Evolutionary conservation across 164 flowering plant genomes (phyloP).

Genomic region (Dillenia turbinata): DNA sequence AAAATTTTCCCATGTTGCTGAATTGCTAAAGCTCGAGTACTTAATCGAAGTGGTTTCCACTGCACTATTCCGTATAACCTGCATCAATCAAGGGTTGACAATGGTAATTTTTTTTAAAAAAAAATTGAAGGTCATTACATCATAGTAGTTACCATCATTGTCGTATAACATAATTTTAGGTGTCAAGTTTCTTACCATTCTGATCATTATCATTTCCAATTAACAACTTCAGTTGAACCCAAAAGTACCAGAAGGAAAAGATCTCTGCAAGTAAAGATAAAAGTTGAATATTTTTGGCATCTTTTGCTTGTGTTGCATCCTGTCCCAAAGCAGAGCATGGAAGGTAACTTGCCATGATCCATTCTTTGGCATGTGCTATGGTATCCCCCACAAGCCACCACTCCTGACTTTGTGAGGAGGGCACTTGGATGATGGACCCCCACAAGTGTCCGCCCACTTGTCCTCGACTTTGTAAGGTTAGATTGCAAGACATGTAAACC

Average conservation of each 20-base stretch:
- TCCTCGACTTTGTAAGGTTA: too few relatives aligned
- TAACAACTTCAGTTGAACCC: neutral
- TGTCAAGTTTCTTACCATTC: too few relatives aligned
- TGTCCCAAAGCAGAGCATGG: slow-evolving; percentile 4
- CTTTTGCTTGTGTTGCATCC: slow-evolving; percentile 11
- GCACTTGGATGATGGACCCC: too few relatives aligned
- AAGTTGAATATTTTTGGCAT: slow-evolving; percentile 1
- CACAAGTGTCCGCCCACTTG: too few relatives aligned
- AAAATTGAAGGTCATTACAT: neutral
- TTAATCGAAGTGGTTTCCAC: too few relatives aligned
- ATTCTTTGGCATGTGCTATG: slow-evolving; percentile 10
- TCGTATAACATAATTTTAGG: neutral
- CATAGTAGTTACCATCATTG: neutral
- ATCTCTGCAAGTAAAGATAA: neutral
- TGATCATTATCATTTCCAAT: neutral
- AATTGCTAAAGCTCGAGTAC: too few relatives aligned
- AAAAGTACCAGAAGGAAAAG: neutral
- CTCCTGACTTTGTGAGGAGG: slow-evolving; percentile 20
- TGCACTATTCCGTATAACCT: too few relatives aligned
- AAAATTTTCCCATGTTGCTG: too few relatives aligned
- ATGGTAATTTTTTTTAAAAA: too few relatives aligned
- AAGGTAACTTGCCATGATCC: slow-evolving; percentile 18
- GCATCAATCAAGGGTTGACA: too few relatives aligned
- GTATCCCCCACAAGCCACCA: slow-evolving; percentile 16
- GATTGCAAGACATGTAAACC: slow-evolving; percentile 22